phyloP scores from a whole-genome alignment of 192 early-diverging fungal genomes.

The Coemansia sp. region DNA sequence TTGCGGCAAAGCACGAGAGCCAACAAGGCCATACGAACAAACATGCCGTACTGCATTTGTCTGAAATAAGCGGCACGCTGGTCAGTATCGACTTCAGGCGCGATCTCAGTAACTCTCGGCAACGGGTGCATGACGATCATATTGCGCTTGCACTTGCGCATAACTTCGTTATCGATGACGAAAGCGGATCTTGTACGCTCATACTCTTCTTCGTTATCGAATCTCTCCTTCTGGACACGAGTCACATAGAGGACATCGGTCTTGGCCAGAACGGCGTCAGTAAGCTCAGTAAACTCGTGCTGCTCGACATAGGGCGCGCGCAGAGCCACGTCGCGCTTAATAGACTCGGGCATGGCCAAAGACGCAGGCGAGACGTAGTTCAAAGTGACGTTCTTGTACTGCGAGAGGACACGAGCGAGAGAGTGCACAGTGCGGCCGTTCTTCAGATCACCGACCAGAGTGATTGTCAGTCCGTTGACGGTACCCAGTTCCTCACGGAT shows the following conservation, averaged over 20 bases:
- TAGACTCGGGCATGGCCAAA: constrained; percentile 85
- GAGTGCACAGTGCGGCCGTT: constrained; percentile 98
- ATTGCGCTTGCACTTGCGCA: constrained; percentile 87
- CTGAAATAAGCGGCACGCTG: constrained; percentile 97
- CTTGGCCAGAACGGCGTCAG: constrained; percentile 74
- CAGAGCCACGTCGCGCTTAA: constrained; percentile 68
- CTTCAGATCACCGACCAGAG: constrained; percentile 95
- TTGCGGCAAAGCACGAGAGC: constrained; percentile 72
- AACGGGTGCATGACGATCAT: constrained; percentile 99
- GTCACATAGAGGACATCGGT: constrained; percentile 98
- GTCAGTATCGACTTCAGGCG: constrained; percentile 97
- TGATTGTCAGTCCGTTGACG: constrained; percentile 94
- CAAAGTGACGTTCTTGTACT: constrained; percentile 87
- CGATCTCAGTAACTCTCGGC: constrained; percentile 93
- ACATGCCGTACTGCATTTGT: constrained; percentile 98
- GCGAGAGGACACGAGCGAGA: constrained; percentile 83
- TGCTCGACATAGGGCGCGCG: constrained; percentile 63
- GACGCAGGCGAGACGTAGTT: constrained; percentile 88
- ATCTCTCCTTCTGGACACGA: constrained; percentile 96
- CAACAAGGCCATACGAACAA: constrained; percentile 96
- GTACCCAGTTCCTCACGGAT: constrained; percentile 94
- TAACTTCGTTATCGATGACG: constrained; percentile 84
- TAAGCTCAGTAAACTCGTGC: constrained; percentile 71
- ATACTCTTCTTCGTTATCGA: constrained; percentile 77
- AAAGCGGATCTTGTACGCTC: constrained; percentile 73